Percentiles rank a stretch among this genome's conserved stretches.
phyloP scores from a whole-genome alignment of 257 asterid species.

The Solanum phureja region DNA sequence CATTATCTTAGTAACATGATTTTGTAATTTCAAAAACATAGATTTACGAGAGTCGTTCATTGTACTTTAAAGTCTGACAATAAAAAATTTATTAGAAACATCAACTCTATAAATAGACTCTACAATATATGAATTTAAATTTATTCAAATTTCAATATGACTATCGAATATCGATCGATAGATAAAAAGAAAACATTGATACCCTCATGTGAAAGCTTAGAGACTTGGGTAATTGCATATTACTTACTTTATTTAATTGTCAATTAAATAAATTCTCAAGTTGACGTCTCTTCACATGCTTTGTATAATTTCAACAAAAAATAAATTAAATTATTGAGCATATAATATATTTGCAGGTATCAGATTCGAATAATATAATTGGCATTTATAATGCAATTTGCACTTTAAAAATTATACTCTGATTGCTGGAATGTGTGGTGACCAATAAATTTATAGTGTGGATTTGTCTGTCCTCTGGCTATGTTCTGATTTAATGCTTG shows the following conservation, averaged over 20 bases:
- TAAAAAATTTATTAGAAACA: neutral
- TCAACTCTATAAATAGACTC: fast-evolving
- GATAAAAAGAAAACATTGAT: neutral
- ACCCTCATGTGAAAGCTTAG: conserved; percentile 8
- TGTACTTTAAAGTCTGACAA: neutral
- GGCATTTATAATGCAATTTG: neutral
- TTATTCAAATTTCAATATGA: neutral
- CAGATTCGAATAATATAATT: neutral
- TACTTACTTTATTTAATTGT: neutral
- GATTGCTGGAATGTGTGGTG: conserved; percentile 17
- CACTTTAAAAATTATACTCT: conserved; percentile 15
- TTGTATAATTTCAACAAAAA: neutral
- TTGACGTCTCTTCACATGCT: conserved; percentile 36
- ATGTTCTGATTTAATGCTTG: neutral
- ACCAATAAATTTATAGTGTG: neutral
- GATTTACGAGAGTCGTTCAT: neutral
- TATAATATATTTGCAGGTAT: neutral
- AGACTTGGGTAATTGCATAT: conserved; percentile 2
- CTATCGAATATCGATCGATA: fast-evolving
- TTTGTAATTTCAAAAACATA: neutral
- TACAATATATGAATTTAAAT: fast-evolving
- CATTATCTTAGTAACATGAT: neutral
- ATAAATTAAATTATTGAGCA: neutral
- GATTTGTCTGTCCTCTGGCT: conserved; percentile 10
- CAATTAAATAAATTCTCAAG: conserved; percentile 9